Evolutionary conservation across 2,329 filamentous ascomycete genomes (phyloP), one percentile per base, ranked within the genome.

Genomic region (Fusarium succisae): DNA sequence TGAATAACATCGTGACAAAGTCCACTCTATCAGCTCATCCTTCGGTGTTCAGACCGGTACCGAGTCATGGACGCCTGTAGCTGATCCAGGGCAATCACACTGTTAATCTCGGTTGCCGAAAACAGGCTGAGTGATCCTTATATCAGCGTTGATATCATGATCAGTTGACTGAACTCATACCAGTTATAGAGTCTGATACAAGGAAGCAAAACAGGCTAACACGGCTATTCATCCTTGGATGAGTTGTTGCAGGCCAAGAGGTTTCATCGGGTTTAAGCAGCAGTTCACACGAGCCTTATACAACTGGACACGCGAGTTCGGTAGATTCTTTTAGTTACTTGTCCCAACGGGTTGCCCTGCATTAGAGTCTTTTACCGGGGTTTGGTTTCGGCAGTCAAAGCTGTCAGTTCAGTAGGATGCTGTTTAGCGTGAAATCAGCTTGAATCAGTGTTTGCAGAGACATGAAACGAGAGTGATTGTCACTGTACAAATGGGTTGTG

Each of bases 371-470:
- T 53, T 11, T 57, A 53, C 53, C 59, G 41, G 57, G 66, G 45
- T 44, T 66, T 54, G 39, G 44, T 35, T 59, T 70, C 66, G 65
- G 67, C 59, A 66, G 37, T 70, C 37, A n/a, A 41, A 39, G 30
- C 48, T 69, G 56, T 47, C 38, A 53, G 32, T 13, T n/a, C 24
- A 26, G 63, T 39, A 30, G 26, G 15, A 39, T 44, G 37, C 43
- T 44, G 37, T 62, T 24, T 47, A 67, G 39, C 32, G 32, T 35
- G 35, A 7, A 35, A 35, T 14, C 47, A 56, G 38, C 8, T 15
- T 59, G 41, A 47, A 57, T 15, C n/a, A 57, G 28, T 47, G 38
- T 30, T 26, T 44, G 55, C 12, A 45, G 15, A 35, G 22, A 32
- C 28, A 11, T 43, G 54, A 57, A 57, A 47, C 55, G 13, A 17